Base-by-base conservation (phyloP, 129 eudicot genomes). In the Sambucus nigra region DNA sequence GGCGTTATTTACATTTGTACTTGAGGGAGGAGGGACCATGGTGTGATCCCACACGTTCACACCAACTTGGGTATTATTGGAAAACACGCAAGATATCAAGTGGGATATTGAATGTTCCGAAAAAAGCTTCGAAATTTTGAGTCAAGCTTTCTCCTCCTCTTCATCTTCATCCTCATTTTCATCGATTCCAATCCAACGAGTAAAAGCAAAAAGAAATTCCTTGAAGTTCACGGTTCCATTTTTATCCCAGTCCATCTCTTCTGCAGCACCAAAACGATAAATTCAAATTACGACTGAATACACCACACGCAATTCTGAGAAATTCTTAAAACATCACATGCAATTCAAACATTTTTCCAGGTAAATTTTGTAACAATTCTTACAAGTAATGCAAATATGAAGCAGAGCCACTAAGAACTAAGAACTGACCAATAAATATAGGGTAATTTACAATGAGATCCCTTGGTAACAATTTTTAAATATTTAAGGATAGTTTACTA, bases 241-340 rank as follows among this genome's bases (percentile, higher is more conserved):
- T 47, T 74, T 81, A 63, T 85, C 95, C 95, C 95, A 89, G 59
- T 89, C 98, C 98, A 89, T 89, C 70, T 89, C 95, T 23, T 89
- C 98, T 85, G 88, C 74, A 69, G 61, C 42, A 27, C 21, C 59
- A 72, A 7, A 45, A 56, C 33, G 16, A 22, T 7, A 2, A n/a
- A 40, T 2, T 40, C 35, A 29, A 29, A 29, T 3, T 29, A 29
- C 8, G 8, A 29, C 35, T 29, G 35, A 29, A 29, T 29, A 29
- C 35, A 29, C 8, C 35, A 29, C 35, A 29, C n/a, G n/a, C n/a
- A n/a, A n/a, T n/a, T n/a, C n/a, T n/a, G n/a, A n/a, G n/a, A n/a
- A n/a, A n/a, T n/a, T n/a, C n/a, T n/a, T n/a, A n/a, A n/a, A n/a
- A n/a, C n/a, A n/a, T n/a, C n/a, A n/a, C n/a, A n/a, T n/a, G n/a